Percentiles rank a stretch among this genome's conserved stretches.
Evolutionary conservation across 768 basidiomycete species (phyloP).

Genomic region (Mycena amicta): DNA sequence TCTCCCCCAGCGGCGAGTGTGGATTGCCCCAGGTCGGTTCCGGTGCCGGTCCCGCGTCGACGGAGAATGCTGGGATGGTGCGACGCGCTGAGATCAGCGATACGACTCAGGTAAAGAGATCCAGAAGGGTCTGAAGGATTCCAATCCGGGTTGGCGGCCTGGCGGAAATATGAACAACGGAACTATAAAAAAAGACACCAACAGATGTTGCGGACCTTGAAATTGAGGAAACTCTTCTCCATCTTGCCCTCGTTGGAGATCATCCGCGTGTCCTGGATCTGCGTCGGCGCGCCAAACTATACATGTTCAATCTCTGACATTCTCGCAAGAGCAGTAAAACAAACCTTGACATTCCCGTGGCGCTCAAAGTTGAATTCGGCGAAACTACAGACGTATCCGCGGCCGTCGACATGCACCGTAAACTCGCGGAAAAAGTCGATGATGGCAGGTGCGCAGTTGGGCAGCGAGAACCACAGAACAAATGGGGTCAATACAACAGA

Average conservation of each 20-base stretch:
- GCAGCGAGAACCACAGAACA: constrained; percentile 91
- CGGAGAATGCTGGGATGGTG: constrained; percentile 43
- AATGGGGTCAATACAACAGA: constrained; percentile 95
- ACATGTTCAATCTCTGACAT: constrained; percentile 1
- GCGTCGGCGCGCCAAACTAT: constrained; percentile 84
- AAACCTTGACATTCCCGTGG: constrained; percentile 87
- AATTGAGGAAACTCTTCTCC: constrained; percentile 97
- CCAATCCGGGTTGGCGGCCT: constrained; percentile 97
- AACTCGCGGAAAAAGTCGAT: constrained; percentile 99
- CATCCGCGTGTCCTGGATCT: constrained; percentile 69
- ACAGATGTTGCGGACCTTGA: no score
- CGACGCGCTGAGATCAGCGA: constrained; percentile 68
- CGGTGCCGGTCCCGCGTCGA: no score
- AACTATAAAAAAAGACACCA: no score
- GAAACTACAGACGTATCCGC: constrained; percentile 97
- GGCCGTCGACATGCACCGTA: constrained; percentile 92
- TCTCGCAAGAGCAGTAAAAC: constrained; percentile 19
- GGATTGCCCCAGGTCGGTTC: constrained; percentile 29
- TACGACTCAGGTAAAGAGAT: constrained; percentile 85
- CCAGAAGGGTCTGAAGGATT: constrained; percentile 88
- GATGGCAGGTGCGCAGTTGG: constrained; percentile 84
- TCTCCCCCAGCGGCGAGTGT: constrained; percentile 36
- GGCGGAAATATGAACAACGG: no score
- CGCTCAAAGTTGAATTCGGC: constrained; percentile 98
- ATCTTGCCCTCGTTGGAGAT: constrained; percentile 94